These are phyloP conservation scores for Blastocrithidia nonstop DNA, from an alignment of 208 protist genomes.

Conservation along the genomic window DNA sequence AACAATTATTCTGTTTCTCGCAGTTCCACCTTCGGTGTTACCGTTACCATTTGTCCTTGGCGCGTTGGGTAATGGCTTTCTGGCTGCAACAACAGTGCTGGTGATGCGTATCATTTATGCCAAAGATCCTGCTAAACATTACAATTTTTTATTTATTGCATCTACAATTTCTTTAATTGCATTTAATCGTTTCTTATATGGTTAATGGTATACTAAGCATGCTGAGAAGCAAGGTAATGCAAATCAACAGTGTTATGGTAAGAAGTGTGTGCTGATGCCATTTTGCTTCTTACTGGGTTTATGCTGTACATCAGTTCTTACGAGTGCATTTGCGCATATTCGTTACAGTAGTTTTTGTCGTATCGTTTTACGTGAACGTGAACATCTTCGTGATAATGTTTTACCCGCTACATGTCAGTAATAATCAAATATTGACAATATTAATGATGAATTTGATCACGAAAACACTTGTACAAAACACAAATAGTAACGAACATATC, in stretches of 20 bases:
- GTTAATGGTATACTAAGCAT: slow-evolving; percentile 30
- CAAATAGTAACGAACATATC: too few species aligned
- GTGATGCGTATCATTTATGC: slow-evolving; percentile 43
- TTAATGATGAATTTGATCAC: too few species aligned
- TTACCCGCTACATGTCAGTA: too few species aligned
- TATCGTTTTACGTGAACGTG: slow-evolving; percentile 20
- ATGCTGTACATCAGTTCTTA: slow-evolving; percentile 13
- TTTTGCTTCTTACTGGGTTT: slow-evolving; percentile 26
- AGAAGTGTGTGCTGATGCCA: slow-evolving; percentile 28
- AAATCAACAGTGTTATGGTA: slow-evolving; percentile 12
- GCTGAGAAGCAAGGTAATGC: slow-evolving; percentile 16
- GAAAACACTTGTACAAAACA: too few species aligned
- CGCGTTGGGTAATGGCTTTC: slow-evolving; percentile 44
- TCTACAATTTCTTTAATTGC: slow-evolving; percentile 15
- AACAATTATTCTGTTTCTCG: slow-evolving; percentile 24
- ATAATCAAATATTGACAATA: too few species aligned
- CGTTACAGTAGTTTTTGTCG: slow-evolving; percentile 14
- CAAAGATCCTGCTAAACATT: slow-evolving; percentile 56
- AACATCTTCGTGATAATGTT: slow-evolving; percentile 9
- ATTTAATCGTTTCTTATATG: slow-evolving; percentile 56
- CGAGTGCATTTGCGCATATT: slow-evolving; percentile 20
- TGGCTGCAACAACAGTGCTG: slow-evolving; percentile 19
- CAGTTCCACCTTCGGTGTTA: slow-evolving; percentile 12
- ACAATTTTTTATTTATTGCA: slow-evolving; percentile 33
- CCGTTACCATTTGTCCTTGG: slow-evolving; percentile 23